Base-by-base conservation (phyloP, 768 basidiomycete genomes). In the Termitomyces heimii region DNA sequence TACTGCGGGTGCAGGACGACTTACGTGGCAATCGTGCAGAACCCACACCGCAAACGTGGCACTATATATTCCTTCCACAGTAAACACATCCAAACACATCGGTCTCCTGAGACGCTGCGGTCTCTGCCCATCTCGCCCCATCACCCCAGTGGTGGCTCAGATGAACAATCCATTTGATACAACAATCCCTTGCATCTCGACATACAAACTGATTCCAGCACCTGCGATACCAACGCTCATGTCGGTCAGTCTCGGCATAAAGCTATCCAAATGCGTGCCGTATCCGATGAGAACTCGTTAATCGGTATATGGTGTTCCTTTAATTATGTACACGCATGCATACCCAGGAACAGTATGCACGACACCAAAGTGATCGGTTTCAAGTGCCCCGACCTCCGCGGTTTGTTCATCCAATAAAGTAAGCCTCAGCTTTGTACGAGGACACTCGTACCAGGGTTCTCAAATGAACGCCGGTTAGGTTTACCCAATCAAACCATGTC, bases 1-100 rank as follows among this genome's bases (percentile, higher is more conserved):
- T 53, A 71, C 71, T 73, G 71, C 70, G 68, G 62, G 42, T 2
- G 70, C 71, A 73, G 71, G 71, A 73, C 71, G 65, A 66, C 54
- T 31, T 12, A 54, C 63, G 65, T 68, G 66, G 64, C 64, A 9
- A 40, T 40, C 39, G 39, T 40, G 18, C 8, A 13, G n/a, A 40
- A n/a, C n/a, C 39, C 20, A n/a, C 20, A n/a, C 39, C 3, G n/a
- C 39, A 40, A 18, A 50, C 49, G 49, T 50, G 49, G 49, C 49
- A 50, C 48, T 50, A 47, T 50, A 50, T 50, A 50, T 37, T 12
- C 4, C 24, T 22, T 14, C 6, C 24, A 4, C 2, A 5, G 12
- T 34, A 50, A 50, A 50, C 5, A 50, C 24, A 3, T 24, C 24
- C 49, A 50, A 50, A 50, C 16, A 50, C n/a, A n/a, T n/a, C n/a